Conservation (phyloP, 2,329 filamentous ascomycete genomes). For the Niveomyces coronatus region DNA sequence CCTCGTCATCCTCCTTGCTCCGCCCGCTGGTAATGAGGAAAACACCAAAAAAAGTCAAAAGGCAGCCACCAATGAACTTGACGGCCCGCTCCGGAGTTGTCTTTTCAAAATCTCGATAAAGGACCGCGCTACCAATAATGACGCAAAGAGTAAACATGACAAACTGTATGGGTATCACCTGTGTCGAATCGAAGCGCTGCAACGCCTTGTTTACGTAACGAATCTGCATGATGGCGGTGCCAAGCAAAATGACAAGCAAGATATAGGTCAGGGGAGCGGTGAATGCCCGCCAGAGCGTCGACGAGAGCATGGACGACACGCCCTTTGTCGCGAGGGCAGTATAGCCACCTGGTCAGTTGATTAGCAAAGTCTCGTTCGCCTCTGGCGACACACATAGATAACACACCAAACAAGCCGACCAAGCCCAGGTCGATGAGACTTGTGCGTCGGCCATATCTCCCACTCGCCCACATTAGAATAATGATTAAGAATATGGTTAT, state of each 20-base stretch:
- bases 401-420: slow-evolving; percentile 81
- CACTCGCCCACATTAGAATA: slow-evolving; percentile 71
- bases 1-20: slow-evolving; percentile 45
- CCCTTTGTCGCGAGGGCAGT: slow-evolving; percentile 96
- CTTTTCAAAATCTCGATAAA: slow-evolving; percentile 92
- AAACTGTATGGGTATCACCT: slow-evolving; percentile 96
- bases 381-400: slow-evolving; percentile 6
- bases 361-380: slow-evolving; percentile 4
- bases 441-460: slow-evolving; percentile 70
- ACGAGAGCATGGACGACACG: slow-evolving; percentile 87
- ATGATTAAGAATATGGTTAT: slow-evolving; percentile 66
- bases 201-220: slow-evolving; percentile 85
- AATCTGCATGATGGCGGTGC: slow-evolving; percentile 90
- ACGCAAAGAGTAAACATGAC: slow-evolving; percentile 94
- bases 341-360: slow-evolving; percentile 60
- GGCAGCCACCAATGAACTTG: slow-evolving; percentile 85
- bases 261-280: slow-evolving; percentile 87
- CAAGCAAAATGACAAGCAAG: slow-evolving; percentile 67
- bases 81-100: slow-evolving; percentile 60
- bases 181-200: slow-evolving; percentile 90
- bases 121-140: slow-evolving; percentile 82
- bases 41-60: slow-evolving; percentile 91
- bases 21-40: slow-evolving; percentile 90
- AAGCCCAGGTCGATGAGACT: slow-evolving; percentile 90
- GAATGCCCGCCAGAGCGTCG: slow-evolving; percentile 78